Conservation (phyloP, 2,329 filamentous ascomycete genomes). For the Neofusicoccum cordaticola region DNA sequence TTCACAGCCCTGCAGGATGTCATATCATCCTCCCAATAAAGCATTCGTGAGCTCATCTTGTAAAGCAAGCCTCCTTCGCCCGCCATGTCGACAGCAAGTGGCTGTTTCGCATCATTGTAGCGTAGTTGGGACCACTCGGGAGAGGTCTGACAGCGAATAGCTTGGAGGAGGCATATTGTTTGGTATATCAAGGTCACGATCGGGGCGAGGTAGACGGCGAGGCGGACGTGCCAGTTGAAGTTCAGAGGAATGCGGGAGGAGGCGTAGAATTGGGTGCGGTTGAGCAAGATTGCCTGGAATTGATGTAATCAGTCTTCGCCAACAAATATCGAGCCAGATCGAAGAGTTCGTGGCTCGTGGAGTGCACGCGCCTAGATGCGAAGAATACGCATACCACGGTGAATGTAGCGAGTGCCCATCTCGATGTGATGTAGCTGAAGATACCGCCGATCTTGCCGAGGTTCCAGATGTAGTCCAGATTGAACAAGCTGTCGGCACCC, state of each 20-base stretch:
- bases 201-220: conserved; percentile 68
- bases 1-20: conserved; percentile 71
- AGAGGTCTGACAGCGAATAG: conserved; percentile 84
- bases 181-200: conserved; percentile 69
- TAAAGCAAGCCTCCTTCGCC: conserved; percentile 67
- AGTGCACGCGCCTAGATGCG: background rate
- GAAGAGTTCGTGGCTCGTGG: background rate
- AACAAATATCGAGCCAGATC: background rate
- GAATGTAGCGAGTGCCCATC: conserved; percentile 88
- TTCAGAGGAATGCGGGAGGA: conserved; percentile 78
- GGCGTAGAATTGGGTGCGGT: conserved; percentile 90
- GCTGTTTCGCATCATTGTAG: conserved; percentile 44
- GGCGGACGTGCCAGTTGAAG: conserved; percentile 68
- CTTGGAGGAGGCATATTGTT: conserved; percentile 69
- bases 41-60: conserved; percentile 65
- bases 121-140: conserved; percentile 46
- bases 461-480: conserved; percentile 32
- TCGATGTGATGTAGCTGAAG: conserved; percentile 85
- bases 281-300: conserved; percentile 71
- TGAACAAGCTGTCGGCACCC: conserved; percentile 43
- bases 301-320: background rate
- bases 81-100: conserved; percentile 49
- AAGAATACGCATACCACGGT: conserved; percentile 57
- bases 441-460: conserved; percentile 75
- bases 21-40: conserved; percentile 72